Evolutionary conservation across 768 basidiomycete species (phyloP).

Genomic region (Pulveroboletus frians): DNA sequence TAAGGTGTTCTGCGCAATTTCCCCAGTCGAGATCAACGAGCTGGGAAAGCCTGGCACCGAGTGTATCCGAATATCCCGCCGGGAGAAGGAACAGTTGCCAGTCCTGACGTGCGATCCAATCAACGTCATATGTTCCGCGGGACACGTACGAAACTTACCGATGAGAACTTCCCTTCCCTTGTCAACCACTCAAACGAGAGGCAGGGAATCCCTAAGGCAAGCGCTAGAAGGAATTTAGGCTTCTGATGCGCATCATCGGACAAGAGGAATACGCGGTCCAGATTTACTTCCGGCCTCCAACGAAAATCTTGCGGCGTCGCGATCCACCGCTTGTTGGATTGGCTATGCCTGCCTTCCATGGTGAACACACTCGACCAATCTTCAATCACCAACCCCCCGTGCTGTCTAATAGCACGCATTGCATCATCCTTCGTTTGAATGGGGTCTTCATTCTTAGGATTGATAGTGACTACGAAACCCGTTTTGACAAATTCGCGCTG

Average conservation of each 20-base stretch:
- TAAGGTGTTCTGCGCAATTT: constrained; percentile 45
- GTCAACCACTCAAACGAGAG: constrained; percentile 51
- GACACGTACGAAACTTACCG: constrained; percentile 14
- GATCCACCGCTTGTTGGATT: constrained; percentile 48
- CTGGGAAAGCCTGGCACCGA: constrained; percentile 42
- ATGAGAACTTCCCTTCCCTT: constrained; percentile 28
- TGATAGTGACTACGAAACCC: constrained; percentile 57
- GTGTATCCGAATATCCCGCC: constrained; percentile 41
- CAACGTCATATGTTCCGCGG: constrained; percentile 5
- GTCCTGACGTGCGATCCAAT: constrained; percentile 31
- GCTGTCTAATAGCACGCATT: constrained; percentile 39
- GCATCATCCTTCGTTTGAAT: constrained; percentile 41
- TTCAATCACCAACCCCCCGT: constrained; percentile 56
- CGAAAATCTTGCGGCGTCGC: constrained; percentile 44
- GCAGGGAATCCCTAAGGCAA: constrained; percentile 86
- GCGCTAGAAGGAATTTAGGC: constrained; percentile 74
- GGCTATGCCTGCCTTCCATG: constrained; percentile 48
- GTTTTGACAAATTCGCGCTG: constrained; percentile 42
- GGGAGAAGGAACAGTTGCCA: constrained; percentile 62
- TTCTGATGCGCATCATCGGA: constrained; percentile 65
- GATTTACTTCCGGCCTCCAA: constrained; percentile 35
- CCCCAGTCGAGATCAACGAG: constrained; percentile 48
- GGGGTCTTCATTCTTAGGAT: constrained; percentile 32
- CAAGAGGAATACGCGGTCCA: constrained; percentile 55
- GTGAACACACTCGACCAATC: constrained; percentile 55